Evolutionary conservation across 345 rosid genomes (phyloP), one percentile per base, ranked within the genome.

Genomic region (Conringia planisiliqua): DNA sequence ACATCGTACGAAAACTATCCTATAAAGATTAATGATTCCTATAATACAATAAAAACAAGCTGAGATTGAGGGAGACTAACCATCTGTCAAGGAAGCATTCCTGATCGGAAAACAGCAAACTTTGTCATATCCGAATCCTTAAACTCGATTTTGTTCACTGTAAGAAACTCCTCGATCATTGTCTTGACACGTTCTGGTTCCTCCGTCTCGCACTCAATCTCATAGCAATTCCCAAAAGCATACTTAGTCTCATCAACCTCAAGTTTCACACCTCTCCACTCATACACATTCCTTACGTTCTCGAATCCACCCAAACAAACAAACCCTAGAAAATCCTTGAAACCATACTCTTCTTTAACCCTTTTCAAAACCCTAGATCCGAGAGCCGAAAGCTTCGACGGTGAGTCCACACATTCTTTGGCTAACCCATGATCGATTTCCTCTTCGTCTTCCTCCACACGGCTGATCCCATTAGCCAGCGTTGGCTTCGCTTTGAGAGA

Each of bases 401-500:
- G 88, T 0, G 86, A 83, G 0, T 75, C 83, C 13, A 83, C 87
- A 62, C 91, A 90, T 16, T 80, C 82, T 27, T 80, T 70, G 0
- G 77, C 92, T 3, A 68, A 11, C 3, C 4, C 71, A 0, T 75
- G 80, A 1, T 90, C 90, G 39, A 91, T 46, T 1, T 94, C 92
- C 77, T 90, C 98, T 78, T 88, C 96, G 61, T 91, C 95, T 76
- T 94, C 96, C 62, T 87, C 95, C 10, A 94, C 96, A 7, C 91
- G 95, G 52, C 98, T 90, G 7, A 91, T 86, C 20, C 97, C 96
- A 20, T 91, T 75, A 27, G 81, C 66, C 13, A 90, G 74, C 30
- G 82, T 72, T 52, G 97, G 83, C 39, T 81, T 87, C 26, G 88
- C 86, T 58, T 90, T 94, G 17, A 91, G 95, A 3, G 96, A 82